phyloP scores from a whole-genome alignment of 164 flowering plant species.

The Santalum album region DNA sequence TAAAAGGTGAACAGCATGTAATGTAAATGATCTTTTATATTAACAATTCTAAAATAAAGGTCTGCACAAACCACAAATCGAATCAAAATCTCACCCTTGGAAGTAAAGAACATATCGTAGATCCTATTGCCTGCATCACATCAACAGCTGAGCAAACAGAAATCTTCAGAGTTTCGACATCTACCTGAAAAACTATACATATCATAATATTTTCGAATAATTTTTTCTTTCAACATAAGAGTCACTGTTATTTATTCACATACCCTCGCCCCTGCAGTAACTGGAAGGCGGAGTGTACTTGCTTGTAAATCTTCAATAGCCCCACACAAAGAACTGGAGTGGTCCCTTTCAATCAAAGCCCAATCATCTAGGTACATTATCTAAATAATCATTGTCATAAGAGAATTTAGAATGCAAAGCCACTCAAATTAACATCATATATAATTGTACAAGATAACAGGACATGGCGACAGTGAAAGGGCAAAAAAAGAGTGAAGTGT shows the following conservation, averaged over 20 bases:
- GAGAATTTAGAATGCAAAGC: conserved; percentile 8
- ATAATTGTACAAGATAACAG: no score
- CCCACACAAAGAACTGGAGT: conserved; percentile 51
- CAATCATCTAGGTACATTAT: conserved; percentile 67
- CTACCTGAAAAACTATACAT: conserved; percentile 47
- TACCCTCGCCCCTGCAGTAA: conserved; percentile 84
- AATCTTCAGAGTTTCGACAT: conserved; percentile 45
- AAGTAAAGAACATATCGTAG: conserved; percentile 52
- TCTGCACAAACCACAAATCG: background rate
- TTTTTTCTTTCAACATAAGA: background rate
- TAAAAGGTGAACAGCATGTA: no score
- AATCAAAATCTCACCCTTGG: conserved; percentile 55
- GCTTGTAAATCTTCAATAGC: conserved; percentile 69
- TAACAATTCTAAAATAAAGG: no score
- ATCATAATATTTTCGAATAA: background rate
- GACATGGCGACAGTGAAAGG: no score
- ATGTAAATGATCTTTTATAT: no score
- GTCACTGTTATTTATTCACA: conserved; percentile 6
- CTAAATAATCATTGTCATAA: conserved; percentile 30
- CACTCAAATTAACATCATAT: no score
- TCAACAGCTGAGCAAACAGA: conserved; percentile 74
- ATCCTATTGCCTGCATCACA: conserved; percentile 80
- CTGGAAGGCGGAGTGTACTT: conserved; percentile 80
- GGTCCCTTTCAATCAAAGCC: conserved; percentile 71
- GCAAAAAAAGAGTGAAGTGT: no score